Evolutionary conservation across 1,139 yeast genomes (phyloP).

Genomic region (Maudiozyma humilis): DNA sequence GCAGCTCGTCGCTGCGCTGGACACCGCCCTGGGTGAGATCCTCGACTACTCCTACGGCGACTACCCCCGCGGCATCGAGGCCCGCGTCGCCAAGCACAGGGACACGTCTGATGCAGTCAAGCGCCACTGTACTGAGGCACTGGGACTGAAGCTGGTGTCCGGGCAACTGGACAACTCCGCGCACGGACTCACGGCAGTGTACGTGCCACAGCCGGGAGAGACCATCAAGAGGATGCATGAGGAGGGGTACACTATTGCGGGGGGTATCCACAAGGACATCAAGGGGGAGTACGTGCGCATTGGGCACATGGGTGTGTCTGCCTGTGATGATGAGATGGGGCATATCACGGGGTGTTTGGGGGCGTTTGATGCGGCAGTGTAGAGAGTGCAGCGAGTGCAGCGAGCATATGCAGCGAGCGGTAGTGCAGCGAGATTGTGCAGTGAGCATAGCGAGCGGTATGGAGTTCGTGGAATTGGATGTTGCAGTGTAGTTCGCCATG

Average conservation of each 20-base stretch:
- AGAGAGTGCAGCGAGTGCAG: too few relatives aligned
- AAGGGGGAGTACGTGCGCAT: slow-evolving; percentile 80
- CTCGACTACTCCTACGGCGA: slow-evolving; percentile 31
- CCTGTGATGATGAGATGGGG: slow-evolving; percentile 35
- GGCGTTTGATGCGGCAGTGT: neutral
- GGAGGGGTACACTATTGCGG: slow-evolving; percentile 77
- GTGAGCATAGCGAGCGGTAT: too few relatives aligned
- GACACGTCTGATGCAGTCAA: slow-evolving; percentile 61
- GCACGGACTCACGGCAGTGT: slow-evolving; percentile 80
- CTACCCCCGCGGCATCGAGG: slow-evolving; percentile 44
- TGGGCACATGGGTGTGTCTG: slow-evolving; percentile 88
- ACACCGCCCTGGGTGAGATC: slow-evolving; percentile 69
- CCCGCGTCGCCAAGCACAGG: slow-evolving; percentile 57
- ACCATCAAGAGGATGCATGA: slow-evolving; percentile 49
- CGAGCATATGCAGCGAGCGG: too few relatives aligned
- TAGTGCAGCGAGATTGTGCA: too few relatives aligned
- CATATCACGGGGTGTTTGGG: slow-evolving; percentile 4
- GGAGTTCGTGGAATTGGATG: too few relatives aligned
- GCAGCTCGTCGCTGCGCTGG: slow-evolving; percentile 74
- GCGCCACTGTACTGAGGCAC: slow-evolving; percentile 38
- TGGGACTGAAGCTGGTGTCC: slow-evolving; percentile 68
- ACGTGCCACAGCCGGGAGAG: slow-evolving; percentile 71
- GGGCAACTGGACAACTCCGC: slow-evolving; percentile 56
- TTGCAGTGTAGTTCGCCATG: too few relatives aligned
- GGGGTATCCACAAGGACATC: slow-evolving; percentile 80